Base-by-base conservation (phyloP, 2,329 filamentous ascomycete genomes). In the Cyclaneusma minus region DNA sequence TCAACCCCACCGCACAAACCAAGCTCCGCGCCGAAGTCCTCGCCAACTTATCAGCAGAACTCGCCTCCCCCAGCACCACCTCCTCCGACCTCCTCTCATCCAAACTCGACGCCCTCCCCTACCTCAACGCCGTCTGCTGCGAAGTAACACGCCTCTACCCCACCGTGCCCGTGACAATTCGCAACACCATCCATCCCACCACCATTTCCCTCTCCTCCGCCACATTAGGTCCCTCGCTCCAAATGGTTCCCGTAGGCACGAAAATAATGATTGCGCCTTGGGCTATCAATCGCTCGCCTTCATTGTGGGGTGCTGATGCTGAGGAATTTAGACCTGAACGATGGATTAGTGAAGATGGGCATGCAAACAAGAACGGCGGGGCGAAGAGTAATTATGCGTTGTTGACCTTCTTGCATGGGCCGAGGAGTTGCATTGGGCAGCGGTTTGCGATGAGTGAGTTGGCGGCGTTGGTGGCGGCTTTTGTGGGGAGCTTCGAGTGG, bases 351-450 rank as follows among this genome's bases (percentile, higher is more conserved):
- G 31, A 21, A 7, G 33, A 32, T 3, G 28, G 37, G 9, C 30
- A 31, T 13, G 3, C 78, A 45, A 41, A 40, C 18, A 44, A 43
- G 26, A 67, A 64, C 16, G 81, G 81, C 4, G 78, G 79, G 7
- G 75, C 80, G 3, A 58, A 62, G 7, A 80, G 64, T 38, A 89
- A 87, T 50, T 92, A 77, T 45, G 66, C 74, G 1, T 75, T 78
- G 42, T 47, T 87, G 52, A 87, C 81, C 0, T 93, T 93, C 52
- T 49, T 92, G 30, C 82, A 91, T 45, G 85, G 84, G 0, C 81
- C 83, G 4, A 59, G 83, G 25, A 80, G 75, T 44, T 92, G 84
- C 45, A 92, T 92, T 40, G 84, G 84, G 0, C 65, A 73, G 50
- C 62, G 62, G 3, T 92, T 93, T 51, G 79, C 85, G 0, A 75